Evolutionary conservation across 108 stramenopile genomes (phyloP).

Genomic region (Fragilaria crotonensis): DNA sequence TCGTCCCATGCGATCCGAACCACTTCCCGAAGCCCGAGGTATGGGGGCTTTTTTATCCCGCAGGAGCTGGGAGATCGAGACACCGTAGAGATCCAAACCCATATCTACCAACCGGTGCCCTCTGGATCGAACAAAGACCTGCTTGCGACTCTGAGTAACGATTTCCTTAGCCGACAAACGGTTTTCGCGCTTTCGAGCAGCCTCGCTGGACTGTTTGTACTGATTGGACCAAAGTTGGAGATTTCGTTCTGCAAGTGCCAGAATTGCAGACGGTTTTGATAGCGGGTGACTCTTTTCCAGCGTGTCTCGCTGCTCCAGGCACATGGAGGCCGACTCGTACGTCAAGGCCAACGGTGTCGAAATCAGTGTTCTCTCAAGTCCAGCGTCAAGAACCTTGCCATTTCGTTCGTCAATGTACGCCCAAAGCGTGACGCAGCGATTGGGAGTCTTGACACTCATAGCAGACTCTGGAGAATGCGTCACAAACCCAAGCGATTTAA

Average conservation of each 20-base stretch:
- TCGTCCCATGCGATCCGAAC: slow-evolving; percentile 35
- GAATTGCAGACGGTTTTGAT: slow-evolving; percentile 30
- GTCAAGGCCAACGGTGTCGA: slow-evolving; percentile 49
- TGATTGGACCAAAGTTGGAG: slow-evolving; percentile 40
- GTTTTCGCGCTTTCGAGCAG: slow-evolving; percentile 56
- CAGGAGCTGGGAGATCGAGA: slow-evolving; percentile 34
- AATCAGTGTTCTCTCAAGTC: slow-evolving; percentile 69
- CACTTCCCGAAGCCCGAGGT: slow-evolving; percentile 49
- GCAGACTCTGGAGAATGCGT: slow-evolving; percentile 10
- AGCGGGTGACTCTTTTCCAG: slow-evolving; percentile 11
- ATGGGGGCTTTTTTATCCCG: slow-evolving; percentile 39
- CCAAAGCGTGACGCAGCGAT: slow-evolving; percentile 78
- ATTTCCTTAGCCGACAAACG: slow-evolving; percentile 43
- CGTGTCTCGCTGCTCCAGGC: slow-evolving; percentile 32
- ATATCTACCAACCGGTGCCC: slow-evolving; percentile 76
- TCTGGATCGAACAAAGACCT: slow-evolving; percentile 49
- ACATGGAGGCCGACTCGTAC: slow-evolving; percentile 45
- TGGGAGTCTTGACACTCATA: slow-evolving; percentile 19
- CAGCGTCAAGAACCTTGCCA: slow-evolving; percentile 71
- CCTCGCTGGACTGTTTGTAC: slow-evolving; percentile 29
- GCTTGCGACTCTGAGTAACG: slow-evolving; percentile 24
- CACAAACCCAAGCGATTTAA: slow-evolving; percentile 46
- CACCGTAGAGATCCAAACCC: slow-evolving; percentile 58
- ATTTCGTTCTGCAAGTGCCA: slow-evolving; percentile 52
- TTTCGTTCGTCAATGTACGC: slow-evolving; percentile 76